Conservation (phyloP, 2,329 filamentous ascomycete genomes). For the Trichoderma sp. region DNA sequence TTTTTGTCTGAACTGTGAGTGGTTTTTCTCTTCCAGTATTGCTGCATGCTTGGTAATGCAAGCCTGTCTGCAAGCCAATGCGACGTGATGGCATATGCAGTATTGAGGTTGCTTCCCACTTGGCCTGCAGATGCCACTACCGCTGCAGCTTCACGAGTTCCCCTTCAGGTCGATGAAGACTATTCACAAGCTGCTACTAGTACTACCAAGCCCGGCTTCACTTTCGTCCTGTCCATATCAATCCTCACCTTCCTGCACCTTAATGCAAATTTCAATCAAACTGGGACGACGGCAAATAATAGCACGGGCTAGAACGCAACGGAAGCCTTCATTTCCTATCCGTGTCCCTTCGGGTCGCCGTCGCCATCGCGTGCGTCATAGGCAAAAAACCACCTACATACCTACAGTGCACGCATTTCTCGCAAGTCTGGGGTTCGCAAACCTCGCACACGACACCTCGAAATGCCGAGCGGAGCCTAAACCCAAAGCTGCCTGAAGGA, state of each 20-base stretch:
- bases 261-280: neutral
- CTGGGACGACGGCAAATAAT: neutral
- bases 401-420: constrained; percentile 1
- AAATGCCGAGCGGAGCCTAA: neutral
- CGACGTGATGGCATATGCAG: no score
- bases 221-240: neutral
- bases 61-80: neutral
- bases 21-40: no score
- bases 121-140: constrained; percentile 2
- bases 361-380: constrained; percentile 21
- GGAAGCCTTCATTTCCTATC: neutral
- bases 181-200: neutral
- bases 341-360: constrained; percentile 1
- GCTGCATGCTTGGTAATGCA: constrained; percentile 13
- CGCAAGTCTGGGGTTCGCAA: constrained; percentile 13
- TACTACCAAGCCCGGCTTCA: neutral
- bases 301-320: neutral
- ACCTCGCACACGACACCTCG: constrained; percentile 20
- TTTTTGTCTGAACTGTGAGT: neutral
- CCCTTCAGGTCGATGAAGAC: neutral
- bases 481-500: constrained; percentile 6
- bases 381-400: neutral
- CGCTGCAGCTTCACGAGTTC: neutral
- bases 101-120: neutral
- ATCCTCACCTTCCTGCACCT: no score